Evolutionary conservation across 2,329 filamentous ascomycete genomes (phyloP).

Genomic region (Fusarium virguliforme): DNA sequence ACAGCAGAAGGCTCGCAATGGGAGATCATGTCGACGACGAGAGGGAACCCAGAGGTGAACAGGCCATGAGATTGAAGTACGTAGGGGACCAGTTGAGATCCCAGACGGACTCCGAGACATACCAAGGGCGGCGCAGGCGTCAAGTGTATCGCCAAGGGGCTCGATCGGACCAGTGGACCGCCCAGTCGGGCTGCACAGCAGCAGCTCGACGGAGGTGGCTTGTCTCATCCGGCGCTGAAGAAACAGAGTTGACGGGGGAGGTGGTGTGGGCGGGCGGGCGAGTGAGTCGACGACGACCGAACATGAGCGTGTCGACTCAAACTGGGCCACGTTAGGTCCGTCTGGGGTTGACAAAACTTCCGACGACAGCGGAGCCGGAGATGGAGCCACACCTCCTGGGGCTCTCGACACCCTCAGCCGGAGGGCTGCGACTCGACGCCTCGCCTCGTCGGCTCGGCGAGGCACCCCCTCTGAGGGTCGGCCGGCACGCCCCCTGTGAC

Average conservation of each 20-base stretch:
- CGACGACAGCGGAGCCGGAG: slow-evolving; percentile 45
- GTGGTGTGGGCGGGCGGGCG: slow-evolving; percentile 49
- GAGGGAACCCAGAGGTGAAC: slow-evolving; percentile 29
- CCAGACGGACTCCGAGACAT: slow-evolving; percentile 47
- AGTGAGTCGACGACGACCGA: slow-evolving; percentile 50
- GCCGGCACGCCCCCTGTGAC: slow-evolving; percentile 38
- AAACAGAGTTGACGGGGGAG: slow-evolving; percentile 46
- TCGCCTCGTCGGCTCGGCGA: slow-evolving; percentile 34
- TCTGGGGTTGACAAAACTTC: slow-evolving; percentile 54
- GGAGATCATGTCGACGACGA: slow-evolving; percentile 12
- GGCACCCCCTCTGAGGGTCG: slow-evolving; percentile 33
- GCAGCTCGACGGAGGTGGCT: slow-evolving; percentile 49
- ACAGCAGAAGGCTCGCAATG: background rate
- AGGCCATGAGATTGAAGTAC: slow-evolving; percentile 40
- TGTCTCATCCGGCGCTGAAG: slow-evolving; percentile 51
- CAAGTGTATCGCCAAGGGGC: slow-evolving; percentile 51
- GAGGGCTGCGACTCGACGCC: slow-evolving; percentile 36
- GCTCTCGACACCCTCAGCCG: slow-evolving; percentile 37
- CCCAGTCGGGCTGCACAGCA: slow-evolving; percentile 51
- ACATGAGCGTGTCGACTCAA: slow-evolving; percentile 49
- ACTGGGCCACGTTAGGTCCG: slow-evolving; percentile 52
- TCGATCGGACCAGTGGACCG: slow-evolving; percentile 51
- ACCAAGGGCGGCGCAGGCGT: slow-evolving; percentile 50
- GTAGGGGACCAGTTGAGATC: slow-evolving; percentile 28
- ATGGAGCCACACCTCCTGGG: slow-evolving; percentile 43